A percentile compares a stretch with the other conserved stretches of the same genome.
phyloP scores from a whole-genome alignment of 2,329 filamentous ascomycete species.

The Dactylellina haptotyla region DNA sequence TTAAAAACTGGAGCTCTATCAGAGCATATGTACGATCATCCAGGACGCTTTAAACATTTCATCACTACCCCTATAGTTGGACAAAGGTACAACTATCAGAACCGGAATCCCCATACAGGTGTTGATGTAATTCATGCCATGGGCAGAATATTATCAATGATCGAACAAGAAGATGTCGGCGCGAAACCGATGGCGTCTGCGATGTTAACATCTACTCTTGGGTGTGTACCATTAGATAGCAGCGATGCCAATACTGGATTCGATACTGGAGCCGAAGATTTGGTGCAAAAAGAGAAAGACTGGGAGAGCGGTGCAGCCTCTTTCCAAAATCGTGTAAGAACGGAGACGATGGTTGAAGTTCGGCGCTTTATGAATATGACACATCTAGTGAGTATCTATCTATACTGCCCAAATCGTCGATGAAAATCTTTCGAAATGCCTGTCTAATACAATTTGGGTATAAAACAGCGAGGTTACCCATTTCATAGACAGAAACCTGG shows the following conservation, averaged over 20 bases:
- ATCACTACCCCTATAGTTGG: constrained; percentile 1
- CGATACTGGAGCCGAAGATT: too few species aligned
- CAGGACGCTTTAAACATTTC: constrained; percentile 25
- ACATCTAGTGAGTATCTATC: constrained; percentile 6
- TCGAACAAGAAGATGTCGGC: constrained; percentile 31
- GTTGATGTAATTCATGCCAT: constrained; percentile 41
- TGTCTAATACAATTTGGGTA: not conserved
- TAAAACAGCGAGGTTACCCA: constrained; percentile 20
- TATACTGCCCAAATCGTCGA: not conserved
- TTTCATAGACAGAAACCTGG: constrained; percentile 7
- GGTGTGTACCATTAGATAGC: not conserved
- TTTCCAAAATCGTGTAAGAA: constrained; percentile 31
- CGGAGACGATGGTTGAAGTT: constrained; percentile 32
- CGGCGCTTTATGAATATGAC: constrained; percentile 24
- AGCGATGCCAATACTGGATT: not conserved
- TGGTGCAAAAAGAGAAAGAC: not conserved
- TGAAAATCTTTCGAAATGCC: not conserved
- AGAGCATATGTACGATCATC: constrained; percentile 20
- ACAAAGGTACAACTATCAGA: constrained; percentile 16
- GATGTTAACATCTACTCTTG: not conserved
- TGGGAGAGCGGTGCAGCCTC: not conserved
- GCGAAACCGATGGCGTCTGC: not conserved
- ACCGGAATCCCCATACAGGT: constrained; percentile 38
- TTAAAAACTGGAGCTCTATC: not conserved
- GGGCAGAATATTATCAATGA: constrained; percentile 8